Percentiles rank a stretch among this genome's conserved stretches.
These are phyloP conservation scores for Trichoderma sp. DNA, from an alignment of 2,329 filamentous ascomycete genomes.

Conservation along the genomic window DNA sequence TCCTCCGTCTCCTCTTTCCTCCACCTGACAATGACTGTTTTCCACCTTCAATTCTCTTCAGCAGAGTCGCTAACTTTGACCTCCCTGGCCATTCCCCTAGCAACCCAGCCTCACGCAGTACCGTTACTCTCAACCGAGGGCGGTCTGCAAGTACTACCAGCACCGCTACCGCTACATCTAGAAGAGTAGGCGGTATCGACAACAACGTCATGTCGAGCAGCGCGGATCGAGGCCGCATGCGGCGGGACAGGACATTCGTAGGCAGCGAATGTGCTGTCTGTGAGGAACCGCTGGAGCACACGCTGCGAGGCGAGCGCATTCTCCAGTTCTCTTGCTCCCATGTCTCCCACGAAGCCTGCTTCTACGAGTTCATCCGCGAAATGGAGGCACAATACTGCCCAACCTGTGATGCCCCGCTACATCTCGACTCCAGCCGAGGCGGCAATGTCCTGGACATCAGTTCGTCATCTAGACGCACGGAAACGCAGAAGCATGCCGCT, in stretches of 20 bases:
- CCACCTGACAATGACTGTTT: background rate
- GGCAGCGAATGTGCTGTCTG: constrained; percentile 94
- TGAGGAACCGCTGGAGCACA: constrained; percentile 95
- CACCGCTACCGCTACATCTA: constrained; percentile 34
- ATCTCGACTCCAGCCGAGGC: constrained; percentile 87
- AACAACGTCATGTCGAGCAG: constrained; percentile 48
- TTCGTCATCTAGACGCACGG: constrained; percentile 42
- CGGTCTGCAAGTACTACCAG: constrained; percentile 37
- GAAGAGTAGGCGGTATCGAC: constrained; percentile 41
- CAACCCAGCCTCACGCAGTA: constrained; percentile 29
- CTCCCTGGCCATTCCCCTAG: constrained; percentile 31
- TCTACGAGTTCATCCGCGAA: constrained; percentile 97
- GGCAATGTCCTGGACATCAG: constrained; percentile 92
- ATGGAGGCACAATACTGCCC: constrained; percentile 94
- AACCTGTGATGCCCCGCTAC: constrained; percentile 86
- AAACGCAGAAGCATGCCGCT: constrained; percentile 30
- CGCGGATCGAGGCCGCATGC: constrained; percentile 72
- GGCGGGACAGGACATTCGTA: constrained; percentile 91
- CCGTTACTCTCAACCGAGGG: constrained; percentile 33
- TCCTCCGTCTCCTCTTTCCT: background rate
- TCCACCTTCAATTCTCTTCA: background rate
- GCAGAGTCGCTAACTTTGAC: constrained; percentile 18
- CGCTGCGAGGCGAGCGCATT: constrained; percentile 87
- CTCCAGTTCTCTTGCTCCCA: constrained; percentile 96
- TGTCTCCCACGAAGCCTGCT: constrained; percentile 96